Percentiles rank a stretch among this genome's conserved stretches.
These are phyloP conservation scores for Backusella luteola DNA, from an alignment of 192 early-diverging fungal genomes.

Conservation along the genomic window DNA sequence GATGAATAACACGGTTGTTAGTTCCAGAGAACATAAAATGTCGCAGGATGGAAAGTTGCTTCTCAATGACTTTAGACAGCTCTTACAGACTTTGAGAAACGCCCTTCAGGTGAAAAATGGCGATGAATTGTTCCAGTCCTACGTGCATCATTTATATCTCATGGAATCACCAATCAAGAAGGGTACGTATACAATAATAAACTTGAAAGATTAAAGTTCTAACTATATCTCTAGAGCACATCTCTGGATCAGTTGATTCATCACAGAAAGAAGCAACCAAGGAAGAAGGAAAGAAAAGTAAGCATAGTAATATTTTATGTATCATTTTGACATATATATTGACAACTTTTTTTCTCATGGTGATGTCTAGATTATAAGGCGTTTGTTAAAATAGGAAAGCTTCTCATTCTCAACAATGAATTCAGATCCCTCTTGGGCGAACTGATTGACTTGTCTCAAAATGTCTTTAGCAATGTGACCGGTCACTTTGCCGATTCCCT, in stretches of 20 bases:
- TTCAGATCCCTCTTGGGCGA: constrained; percentile 37
- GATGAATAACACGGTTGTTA: constrained; percentile 21
- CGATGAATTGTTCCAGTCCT: constrained; percentile 42
- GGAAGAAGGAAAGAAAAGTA: constrained; percentile 22
- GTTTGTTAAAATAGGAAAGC: constrained; percentile 30
- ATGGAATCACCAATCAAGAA: constrained; percentile 13
- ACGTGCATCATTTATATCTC: constrained; percentile 37
- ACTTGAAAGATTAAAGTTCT: no score
- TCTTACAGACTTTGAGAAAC: constrained; percentile 32
- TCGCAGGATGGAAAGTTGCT: constrained; percentile 37
- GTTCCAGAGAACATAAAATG: constrained; percentile 39
- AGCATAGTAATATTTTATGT: neutral
- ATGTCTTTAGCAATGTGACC: constrained; percentile 19
- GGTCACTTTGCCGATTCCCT: constrained; percentile 22
- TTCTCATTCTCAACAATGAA: constrained; percentile 39
- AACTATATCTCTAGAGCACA: neutral
- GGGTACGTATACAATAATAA: neutral
- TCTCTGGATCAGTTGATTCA: neutral
- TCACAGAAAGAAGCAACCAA: constrained; percentile 17
- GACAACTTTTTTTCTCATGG: neutral
- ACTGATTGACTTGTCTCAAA: constrained; percentile 32
- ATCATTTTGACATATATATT: neutral
- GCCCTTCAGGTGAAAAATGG: constrained; percentile 38
- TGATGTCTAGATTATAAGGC: neutral
- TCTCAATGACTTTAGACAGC: constrained; percentile 38